These are phyloP conservation scores for Solioccasus polychromus DNA, from an alignment of 768 basidiomycete species.

Conservation along the genomic window DNA sequence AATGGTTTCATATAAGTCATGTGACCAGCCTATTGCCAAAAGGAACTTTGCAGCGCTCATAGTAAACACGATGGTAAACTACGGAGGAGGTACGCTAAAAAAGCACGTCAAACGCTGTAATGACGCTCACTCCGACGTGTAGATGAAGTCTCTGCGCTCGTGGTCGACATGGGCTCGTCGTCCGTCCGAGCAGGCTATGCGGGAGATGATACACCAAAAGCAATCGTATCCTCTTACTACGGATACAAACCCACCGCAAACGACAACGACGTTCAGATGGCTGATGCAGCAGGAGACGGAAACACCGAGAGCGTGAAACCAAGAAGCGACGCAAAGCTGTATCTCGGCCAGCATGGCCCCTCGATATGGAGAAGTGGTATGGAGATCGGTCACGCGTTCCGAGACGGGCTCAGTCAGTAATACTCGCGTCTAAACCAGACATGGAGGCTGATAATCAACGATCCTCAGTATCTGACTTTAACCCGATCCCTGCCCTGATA, in stretches of 20 bases:
- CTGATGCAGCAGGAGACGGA: slow-evolving; percentile 38
- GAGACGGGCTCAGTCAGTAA: slow-evolving; percentile 77
- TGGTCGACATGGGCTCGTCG: slow-evolving; percentile 90
- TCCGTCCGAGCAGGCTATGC: slow-evolving; percentile 94
- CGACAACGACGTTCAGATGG: slow-evolving; percentile 36
- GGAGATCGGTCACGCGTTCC: slow-evolving; percentile 81
- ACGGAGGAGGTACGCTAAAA: slow-evolving; percentile 70
- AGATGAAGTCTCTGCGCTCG: slow-evolving; percentile 98
- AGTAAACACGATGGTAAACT: slow-evolving; percentile 64
- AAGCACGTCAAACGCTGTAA: slow-evolving; percentile 2
- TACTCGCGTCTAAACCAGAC: not conserved
- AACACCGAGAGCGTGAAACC: slow-evolving; percentile 30
- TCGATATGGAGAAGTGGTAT: slow-evolving; percentile 88
- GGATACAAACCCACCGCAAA: slow-evolving; percentile 57
- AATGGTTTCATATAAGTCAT: too few species aligned
- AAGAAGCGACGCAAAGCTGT: slow-evolving; percentile 56
- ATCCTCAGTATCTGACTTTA: slow-evolving; percentile 68
- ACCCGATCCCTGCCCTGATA: slow-evolving; percentile 66
- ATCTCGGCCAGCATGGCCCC: slow-evolving; percentile 84
- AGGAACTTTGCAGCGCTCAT: not conserved
- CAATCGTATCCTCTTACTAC: slow-evolving; percentile 86
- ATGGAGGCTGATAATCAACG: slow-evolving; percentile 2
- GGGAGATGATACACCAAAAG: slow-evolving; percentile 93
- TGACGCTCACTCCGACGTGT: not conserved
- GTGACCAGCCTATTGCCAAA: not conserved